Conservation (phyloP, 345 rosid genomes). For the Brassica napus region Da-Ae NC_063445.1:28334501-28335000, state of each 20-base stretch:
- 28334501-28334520: not conserved
- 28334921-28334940: too few species aligned
- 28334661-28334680: not conserved
- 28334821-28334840: not conserved
- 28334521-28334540: slow-evolving; percentile 10
- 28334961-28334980: too few species aligned
- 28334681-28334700: too few species aligned
- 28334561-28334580: not conserved
- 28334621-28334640: not conserved
- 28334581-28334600: slow-evolving; percentile 10
- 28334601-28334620: not conserved
- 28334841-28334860: not conserved
- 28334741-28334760: slow-evolving; percentile 25
- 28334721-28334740: not conserved
- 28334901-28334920: slow-evolving; percentile 22
- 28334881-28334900: not conserved
- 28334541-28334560: slow-evolving; percentile 9
- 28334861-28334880: not conserved
- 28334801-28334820: slow-evolving; percentile 2
- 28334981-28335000: too few species aligned
- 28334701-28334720: slow-evolving; percentile 33
- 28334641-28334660: not conserved
- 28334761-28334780: slow-evolving; percentile 14
- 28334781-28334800: not conserved
- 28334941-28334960: too few species aligned